Evolutionary conservation across 2,329 filamentous ascomycete species (phyloP).

Genomic region (Monosporascus sp.): DNA sequence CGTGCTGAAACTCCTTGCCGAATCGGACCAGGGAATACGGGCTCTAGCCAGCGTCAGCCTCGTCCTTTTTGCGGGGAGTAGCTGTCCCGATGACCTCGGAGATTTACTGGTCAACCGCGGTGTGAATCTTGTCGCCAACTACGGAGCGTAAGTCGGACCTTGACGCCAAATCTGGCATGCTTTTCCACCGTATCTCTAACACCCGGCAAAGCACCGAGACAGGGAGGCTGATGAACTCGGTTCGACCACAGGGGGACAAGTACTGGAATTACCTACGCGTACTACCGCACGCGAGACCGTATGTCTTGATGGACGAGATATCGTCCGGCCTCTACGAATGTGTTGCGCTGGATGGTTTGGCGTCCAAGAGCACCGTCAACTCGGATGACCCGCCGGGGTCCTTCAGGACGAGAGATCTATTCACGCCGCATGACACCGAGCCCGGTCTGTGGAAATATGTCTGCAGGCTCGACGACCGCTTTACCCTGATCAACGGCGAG

Average conservation of each 20-base stretch:
- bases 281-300: slow-evolving; percentile 33
- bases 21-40: slow-evolving; percentile 45
- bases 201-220: slow-evolving; percentile 43
- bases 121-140: slow-evolving; percentile 45
- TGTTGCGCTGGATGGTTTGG: slow-evolving; percentile 25
- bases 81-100: slow-evolving; percentile 48
- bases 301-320: slow-evolving; percentile 31
- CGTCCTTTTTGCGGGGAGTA: slow-evolving; percentile 47
- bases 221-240: slow-evolving; percentile 52
- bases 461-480: slow-evolving; percentile 38
- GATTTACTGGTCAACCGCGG: slow-evolving; percentile 41
- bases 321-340: slow-evolving; percentile 28
- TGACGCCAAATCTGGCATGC: background rate
- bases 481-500: slow-evolving; percentile 43
- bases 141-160: slow-evolving; percentile 36
- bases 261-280: slow-evolving; percentile 52
- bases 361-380: slow-evolving; percentile 28
- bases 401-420: slow-evolving; percentile 40
- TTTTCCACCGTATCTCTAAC: background rate
- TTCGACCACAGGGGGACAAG: slow-evolving; percentile 42
- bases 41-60: slow-evolving; percentile 36
- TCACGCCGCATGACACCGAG: slow-evolving; percentile 35
- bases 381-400: slow-evolving; percentile 39
- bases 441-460: slow-evolving; percentile 40
- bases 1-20: slow-evolving; percentile 50